Evolutionary conservation across 768 basidiomycete species (phyloP), one percentile per base, ranked within the genome.

Genomic region (Rhizopogon rudus): DNA sequence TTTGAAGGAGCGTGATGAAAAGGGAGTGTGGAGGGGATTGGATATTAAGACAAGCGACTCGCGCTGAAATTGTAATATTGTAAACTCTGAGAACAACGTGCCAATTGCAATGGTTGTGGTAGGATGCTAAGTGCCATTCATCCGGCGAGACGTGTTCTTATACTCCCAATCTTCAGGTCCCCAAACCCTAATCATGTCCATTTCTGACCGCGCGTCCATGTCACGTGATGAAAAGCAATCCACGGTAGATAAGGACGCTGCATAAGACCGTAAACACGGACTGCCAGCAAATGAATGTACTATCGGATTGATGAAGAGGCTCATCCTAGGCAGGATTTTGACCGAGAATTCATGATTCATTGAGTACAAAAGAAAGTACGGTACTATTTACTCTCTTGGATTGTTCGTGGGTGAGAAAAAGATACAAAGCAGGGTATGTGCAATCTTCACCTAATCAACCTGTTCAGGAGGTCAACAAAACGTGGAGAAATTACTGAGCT

Each of bases 371-470:
- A 51, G 44, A 35, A 67, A 43, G 66, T 70, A 69, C 70, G 58
- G 22, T 69, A 68, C 56, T 70, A 63, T 58, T 71, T 68, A 65
- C 54, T 67, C 61, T 55, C 63, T 61, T 59, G 44, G 53, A 54
- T 59, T 61, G 59, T 57, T 57, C 60, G 52, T 53, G 41, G 57
- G 48, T 25, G 54, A 61, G 50, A 40, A 60, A 58, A 60, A 58
- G 57, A 65, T 59, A 43, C 57, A 57, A 61, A 54, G 55, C 51
- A 53, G 70, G 68, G 68, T 70, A 70, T 70, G 71, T 62, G 57
- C 39, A 50, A 33, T 25, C 40, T 31, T 45, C 45, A 60, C 61
- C 61, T 56, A 44, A 29, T 64, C 56, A 69, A 55, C 64, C 66
- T 66, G 35, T n/a, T 20, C 44, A 46, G 45, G 52, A 63, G 50